Conservation (phyloP, 1,284 basidiomycete genomes). For the Sporisorium graminicola region DNA sequence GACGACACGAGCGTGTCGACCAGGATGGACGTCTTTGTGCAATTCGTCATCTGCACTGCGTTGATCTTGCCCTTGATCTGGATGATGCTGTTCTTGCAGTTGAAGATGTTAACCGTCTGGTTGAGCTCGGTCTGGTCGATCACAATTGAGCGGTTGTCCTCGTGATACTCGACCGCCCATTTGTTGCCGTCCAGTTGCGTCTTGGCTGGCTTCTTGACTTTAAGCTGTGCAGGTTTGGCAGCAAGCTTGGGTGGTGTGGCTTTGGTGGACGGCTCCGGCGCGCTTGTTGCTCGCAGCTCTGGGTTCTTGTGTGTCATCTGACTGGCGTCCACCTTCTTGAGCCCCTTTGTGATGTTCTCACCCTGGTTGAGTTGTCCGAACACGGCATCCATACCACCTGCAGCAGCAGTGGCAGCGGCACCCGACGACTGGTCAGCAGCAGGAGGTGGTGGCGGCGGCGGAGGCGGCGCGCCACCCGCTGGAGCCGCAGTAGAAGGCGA, state of each 20-base stretch:
- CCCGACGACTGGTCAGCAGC: conserved; percentile 58
- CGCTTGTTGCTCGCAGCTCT: conserved; percentile 74
- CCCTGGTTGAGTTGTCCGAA: conserved; percentile 93
- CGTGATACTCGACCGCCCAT: conserved; percentile 94
- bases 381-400: conserved; percentile 82
- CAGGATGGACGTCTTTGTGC: conserved; percentile 87
- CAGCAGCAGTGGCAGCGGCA: conserved; percentile 69
- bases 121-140: conserved; percentile 84
- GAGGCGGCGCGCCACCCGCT: conserved; percentile 74
- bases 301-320: conserved; percentile 99
- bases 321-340: conserved; percentile 93
- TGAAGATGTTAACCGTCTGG: conserved; percentile 90
- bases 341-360: conserved; percentile 85
- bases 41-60: conserved; percentile 82
- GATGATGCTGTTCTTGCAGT: conserved; percentile 90
- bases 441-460: conserved; percentile 71
- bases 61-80: conserved; percentile 94
- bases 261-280: conserved; percentile 31
- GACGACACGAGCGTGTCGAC: conserved; percentile 92
- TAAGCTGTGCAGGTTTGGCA: conserved; percentile 55
- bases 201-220: conserved; percentile 88
- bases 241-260: conserved; percentile 55
- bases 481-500: conserved; percentile 71
- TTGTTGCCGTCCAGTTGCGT: conserved; percentile 91
- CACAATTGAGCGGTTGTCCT: conserved; percentile 81